These are phyloP conservation scores for Populus pruinosa DNA, from an alignment of 345 rosid genomes.

Conservation along the genomic window DNA sequence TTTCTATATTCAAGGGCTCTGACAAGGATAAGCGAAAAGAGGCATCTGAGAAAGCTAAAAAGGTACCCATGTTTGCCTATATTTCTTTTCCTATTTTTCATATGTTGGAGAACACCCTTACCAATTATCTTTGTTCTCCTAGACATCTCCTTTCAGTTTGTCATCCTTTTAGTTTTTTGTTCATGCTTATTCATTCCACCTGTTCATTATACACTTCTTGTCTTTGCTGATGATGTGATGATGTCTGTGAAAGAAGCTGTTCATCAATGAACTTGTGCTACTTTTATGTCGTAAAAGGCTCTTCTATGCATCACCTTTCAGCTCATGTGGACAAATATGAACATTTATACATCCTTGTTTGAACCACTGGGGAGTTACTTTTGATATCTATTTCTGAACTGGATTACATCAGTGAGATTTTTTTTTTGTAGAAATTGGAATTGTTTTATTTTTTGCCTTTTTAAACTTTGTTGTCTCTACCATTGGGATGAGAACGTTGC, in stretches of 20 bases:
- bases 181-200: not conserved
- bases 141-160: not conserved
- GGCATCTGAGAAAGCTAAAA: conserved; percentile 55
- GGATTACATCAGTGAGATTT: not conserved
- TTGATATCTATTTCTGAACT: not conserved
- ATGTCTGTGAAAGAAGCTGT: not conserved
- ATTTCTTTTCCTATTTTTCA: not conserved
- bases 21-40: conserved; percentile 70
- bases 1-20: conserved; percentile 39
- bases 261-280: not conserved
- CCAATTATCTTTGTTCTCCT: not conserved
- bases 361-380: not conserved
- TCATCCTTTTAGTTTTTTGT: not conserved
- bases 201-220: not conserved
- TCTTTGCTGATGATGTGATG: not conserved
- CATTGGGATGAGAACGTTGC: too few species aligned
- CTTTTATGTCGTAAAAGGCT: not conserved
- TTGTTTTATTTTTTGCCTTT: too few species aligned
- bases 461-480: too few species aligned
- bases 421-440: not conserved
- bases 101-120: not conserved
- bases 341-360: not conserved
- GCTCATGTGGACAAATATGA: too few species aligned
- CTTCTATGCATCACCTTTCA: not conserved
- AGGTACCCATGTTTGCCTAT: conserved; percentile 27